These are phyloP conservation scores for Penicillium sp. DNA, from an alignment of 2,329 filamentous ascomycete species.

Conservation along the genomic window DNA sequence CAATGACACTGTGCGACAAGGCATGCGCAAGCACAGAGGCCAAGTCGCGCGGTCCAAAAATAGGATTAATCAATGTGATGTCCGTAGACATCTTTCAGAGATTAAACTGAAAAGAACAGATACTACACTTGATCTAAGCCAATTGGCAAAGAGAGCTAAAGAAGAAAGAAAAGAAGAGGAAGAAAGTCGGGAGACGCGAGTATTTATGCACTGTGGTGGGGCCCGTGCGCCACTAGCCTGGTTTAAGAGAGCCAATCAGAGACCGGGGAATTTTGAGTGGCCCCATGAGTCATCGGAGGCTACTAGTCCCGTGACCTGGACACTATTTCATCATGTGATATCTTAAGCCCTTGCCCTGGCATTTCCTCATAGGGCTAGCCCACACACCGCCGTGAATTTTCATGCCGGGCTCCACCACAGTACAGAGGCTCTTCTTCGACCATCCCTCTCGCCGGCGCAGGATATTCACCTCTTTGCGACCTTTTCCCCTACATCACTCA, in stretches of 20 bases:
- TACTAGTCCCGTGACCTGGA: slow-evolving; percentile 6
- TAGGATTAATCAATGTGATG: slow-evolving; percentile 74
- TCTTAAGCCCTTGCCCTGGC: slow-evolving; percentile 9
- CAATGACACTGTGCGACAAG: slow-evolving; percentile 63
- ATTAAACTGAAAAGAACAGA: slow-evolving; percentile 99
- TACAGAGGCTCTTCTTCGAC: slow-evolving; percentile 26
- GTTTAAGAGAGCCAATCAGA: slow-evolving; percentile 7
- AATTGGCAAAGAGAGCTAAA: slow-evolving; percentile 52
- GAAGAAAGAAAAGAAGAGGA: slow-evolving; percentile 42
- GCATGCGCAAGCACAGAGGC: slow-evolving; percentile 70
- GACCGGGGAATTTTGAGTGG: too few relatives aligned
- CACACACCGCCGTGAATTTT: slow-evolving; percentile 25
- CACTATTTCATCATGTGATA: background rate
- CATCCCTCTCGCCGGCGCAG: slow-evolving; percentile 58
- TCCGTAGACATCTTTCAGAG: slow-evolving; percentile 76
- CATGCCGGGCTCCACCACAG: slow-evolving; percentile 24
- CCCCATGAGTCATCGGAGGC: background rate
- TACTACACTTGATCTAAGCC: slow-evolving; percentile 92
- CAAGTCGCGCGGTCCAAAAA: slow-evolving; percentile 58
- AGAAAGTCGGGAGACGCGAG: slow-evolving; percentile 14
- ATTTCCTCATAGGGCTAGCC: slow-evolving; percentile 22
- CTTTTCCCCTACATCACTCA: slow-evolving; percentile 32
- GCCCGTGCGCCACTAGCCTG: slow-evolving; percentile 25
- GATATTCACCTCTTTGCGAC: slow-evolving; percentile 86
- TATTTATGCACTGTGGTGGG: slow-evolving; percentile 29